Evolutionary conservation across 768 basidiomycete species (phyloP).

Genomic region (Sistotremastrum suecicum): DNA sequence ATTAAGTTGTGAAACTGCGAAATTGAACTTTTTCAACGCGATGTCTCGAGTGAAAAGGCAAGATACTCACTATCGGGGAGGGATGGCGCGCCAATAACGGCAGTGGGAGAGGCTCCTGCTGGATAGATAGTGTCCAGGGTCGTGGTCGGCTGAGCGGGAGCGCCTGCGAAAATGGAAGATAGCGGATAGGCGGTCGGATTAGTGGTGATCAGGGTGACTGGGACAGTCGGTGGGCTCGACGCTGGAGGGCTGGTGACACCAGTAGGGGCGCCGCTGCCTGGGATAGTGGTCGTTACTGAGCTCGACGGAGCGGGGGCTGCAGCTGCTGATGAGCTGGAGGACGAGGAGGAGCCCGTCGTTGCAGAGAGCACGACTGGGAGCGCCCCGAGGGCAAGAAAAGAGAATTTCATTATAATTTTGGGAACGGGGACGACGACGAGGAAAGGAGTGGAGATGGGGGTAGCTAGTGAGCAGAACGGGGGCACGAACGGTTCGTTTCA

Average conservation of each 20-base stretch:
- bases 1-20: constrained; percentile 26
- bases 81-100: constrained; percentile 41
- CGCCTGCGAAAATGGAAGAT: constrained; percentile 29
- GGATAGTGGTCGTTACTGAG: constrained; percentile 8
- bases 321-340: not conserved
- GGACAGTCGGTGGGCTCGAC: constrained; percentile 16
- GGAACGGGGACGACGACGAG: constrained; percentile 3
- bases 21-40: not conserved
- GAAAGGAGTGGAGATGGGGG: not conserved
- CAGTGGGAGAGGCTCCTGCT: constrained; percentile 37
- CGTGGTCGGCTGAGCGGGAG: constrained; percentile 27
- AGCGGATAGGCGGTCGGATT: constrained; percentile 54
- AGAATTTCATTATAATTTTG: not conserved
- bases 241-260: constrained; percentile 4
- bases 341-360: not conserved
- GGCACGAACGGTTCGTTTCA: too few relatives aligned
- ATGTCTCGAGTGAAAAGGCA: not conserved
- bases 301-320: constrained; percentile 8
- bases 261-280: constrained; percentile 14
- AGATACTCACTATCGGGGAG: constrained; percentile 19
- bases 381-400: not conserved
- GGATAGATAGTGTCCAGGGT: constrained; percentile 32
- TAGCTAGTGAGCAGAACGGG: too few relatives aligned
- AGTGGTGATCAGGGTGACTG: constrained; percentile 31
- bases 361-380: too few relatives aligned